Conservation (phyloP, 768 basidiomycete species). For the Candolleomyces aberdarensis region DNA sequence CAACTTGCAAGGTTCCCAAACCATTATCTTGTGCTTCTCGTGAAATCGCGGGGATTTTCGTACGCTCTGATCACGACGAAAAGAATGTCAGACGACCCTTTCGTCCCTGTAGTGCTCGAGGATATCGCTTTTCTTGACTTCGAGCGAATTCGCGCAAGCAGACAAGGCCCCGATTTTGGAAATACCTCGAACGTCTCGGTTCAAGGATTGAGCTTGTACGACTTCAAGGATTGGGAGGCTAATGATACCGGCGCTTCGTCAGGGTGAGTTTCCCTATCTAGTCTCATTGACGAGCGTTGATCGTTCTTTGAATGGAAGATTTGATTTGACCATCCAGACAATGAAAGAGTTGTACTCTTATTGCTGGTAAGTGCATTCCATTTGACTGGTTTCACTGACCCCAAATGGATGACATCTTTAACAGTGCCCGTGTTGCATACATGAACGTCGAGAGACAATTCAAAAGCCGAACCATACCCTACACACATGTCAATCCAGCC, state of each 20-base stretch:
- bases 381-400: not conserved
- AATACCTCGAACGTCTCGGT: not conserved
- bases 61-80: slow-evolving; percentile 79
- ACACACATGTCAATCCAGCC: slow-evolving; percentile 67
- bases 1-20: slow-evolving; percentile 72
- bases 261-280: slow-evolving; percentile 17
- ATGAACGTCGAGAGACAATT: slow-evolving; percentile 86
- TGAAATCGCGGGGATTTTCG: slow-evolving; percentile 72
- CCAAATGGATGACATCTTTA: not conserved
- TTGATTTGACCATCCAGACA: slow-evolving; percentile 69
- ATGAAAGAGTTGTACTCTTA: slow-evolving; percentile 81
- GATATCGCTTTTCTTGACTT: slow-evolving; percentile 82
- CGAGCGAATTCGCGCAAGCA: slow-evolving; percentile 55
- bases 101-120: slow-evolving; percentile 61
- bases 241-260: slow-evolving; percentile 3
- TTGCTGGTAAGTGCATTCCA: slow-evolving; percentile 59
- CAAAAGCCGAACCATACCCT: slow-evolving; percentile 77
- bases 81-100: slow-evolving; percentile 50
- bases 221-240: not conserved
- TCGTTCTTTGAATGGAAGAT: slow-evolving; percentile 34
- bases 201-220: not conserved
- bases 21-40: slow-evolving; percentile 83
- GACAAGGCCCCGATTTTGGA: slow-evolving; percentile 13
- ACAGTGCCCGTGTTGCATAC: slow-evolving; percentile 86
- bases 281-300: not conserved